Evolutionary conservation across 345 rosid genomes (phyloP).

Genomic region (Rubroshorea leprosula): DNA sequence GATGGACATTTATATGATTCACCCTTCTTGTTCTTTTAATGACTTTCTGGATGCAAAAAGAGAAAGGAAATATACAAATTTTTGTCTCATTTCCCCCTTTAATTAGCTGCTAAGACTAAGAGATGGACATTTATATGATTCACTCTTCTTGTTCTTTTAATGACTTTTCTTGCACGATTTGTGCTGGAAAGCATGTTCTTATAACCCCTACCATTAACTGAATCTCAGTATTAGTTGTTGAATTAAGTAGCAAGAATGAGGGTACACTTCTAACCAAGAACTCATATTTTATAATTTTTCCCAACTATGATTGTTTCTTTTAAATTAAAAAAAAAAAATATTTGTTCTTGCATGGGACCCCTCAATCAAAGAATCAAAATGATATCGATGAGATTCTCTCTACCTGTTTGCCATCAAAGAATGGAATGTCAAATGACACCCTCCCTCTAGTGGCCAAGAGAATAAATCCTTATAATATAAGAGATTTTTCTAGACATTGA

Average conservation of each 20-base stretch:
- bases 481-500: conserved; percentile 20
- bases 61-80: too few species aligned
- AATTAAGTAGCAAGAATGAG: background rate
- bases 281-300: background rate
- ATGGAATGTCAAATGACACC: conserved; percentile 27
- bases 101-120: too few species aligned
- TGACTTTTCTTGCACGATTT: too few species aligned
- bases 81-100: too few species aligned
- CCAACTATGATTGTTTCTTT: background rate
- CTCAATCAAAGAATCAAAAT: conserved; percentile 24
- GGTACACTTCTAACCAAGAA: background rate
- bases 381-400: conserved; percentile 18
- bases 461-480: conserved; percentile 11
- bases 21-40: too few species aligned
- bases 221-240: background rate
- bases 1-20: too few species aligned
- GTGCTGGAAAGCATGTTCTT: too few species aligned
- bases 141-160: too few species aligned
- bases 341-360: conserved; percentile 5
- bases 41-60: too few species aligned
- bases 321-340: background rate
- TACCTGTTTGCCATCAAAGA: conserved; percentile 7
- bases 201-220: too few species aligned
- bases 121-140: too few species aligned
- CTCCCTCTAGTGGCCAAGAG: conserved; percentile 14